Conservation (phyloP, 306 rosid species). For the Inga leiocalycina region DNA sequence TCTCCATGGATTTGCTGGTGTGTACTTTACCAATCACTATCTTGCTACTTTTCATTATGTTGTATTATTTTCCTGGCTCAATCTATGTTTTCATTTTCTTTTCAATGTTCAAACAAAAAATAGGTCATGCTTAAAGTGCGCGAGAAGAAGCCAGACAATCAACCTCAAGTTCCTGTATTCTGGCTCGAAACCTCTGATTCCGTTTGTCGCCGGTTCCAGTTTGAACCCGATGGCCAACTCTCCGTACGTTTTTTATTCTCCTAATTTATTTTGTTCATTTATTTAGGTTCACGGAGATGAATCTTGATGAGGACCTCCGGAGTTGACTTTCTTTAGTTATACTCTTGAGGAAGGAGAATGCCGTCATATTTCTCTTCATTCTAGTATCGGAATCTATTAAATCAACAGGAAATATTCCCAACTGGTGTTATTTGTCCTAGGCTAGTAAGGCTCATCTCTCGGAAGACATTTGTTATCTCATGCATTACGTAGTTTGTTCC, state of each 20-base stretch:
- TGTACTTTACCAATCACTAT: background rate
- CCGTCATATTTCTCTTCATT: background rate
- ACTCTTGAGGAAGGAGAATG: background rate
- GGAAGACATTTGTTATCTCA: background rate
- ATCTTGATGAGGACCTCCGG: background rate
- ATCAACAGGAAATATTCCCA: background rate
- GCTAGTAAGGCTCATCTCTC: background rate
- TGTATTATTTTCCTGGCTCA: background rate
- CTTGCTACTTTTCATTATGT: background rate
- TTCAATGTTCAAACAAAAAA: background rate
- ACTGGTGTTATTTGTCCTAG: background rate
- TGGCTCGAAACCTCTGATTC: conserved; percentile 77
- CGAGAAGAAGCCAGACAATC: conserved; percentile 50
- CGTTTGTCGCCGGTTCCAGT: conserved; percentile 62
- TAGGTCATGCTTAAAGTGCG: conserved; percentile 57
- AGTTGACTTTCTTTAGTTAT: background rate
- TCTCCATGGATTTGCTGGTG: conserved; percentile 51
- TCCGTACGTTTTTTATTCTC: conserved; percentile 51
- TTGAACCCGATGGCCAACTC: conserved; percentile 60
- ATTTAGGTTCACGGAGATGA: background rate
- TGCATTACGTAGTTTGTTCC: background rate
- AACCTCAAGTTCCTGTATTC: conserved; percentile 41
- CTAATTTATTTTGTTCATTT: background rate
- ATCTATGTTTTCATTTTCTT: background rate
- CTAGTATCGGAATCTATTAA: background rate